Conservation (phyloP, 768 basidiomycete genomes). For the Naganishia onofrii region DNA sequence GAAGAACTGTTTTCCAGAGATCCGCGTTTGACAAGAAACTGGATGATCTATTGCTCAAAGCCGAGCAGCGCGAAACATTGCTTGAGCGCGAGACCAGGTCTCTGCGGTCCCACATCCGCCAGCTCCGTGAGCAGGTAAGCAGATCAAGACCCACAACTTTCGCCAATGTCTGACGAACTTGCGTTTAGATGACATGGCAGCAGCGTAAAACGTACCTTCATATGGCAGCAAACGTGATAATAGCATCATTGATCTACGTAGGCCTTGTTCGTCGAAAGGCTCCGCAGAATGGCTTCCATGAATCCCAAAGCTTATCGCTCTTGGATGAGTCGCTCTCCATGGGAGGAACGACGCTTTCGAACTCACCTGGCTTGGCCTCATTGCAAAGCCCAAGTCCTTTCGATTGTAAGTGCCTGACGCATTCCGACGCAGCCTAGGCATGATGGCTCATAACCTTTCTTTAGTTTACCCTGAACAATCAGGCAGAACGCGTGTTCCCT, state of each 20-base stretch:
- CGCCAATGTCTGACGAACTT: not conserved
- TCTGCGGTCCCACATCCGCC: slow-evolving; percentile 67
- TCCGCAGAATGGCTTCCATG: not conserved
- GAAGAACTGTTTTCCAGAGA: slow-evolving; percentile 31
- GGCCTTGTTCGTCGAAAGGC: not conserved
- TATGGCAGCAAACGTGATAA: slow-evolving; percentile 77
- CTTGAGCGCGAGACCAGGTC: slow-evolving; percentile 70
- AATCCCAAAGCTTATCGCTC: not conserved
- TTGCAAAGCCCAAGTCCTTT: not conserved
- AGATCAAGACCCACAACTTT: not conserved
- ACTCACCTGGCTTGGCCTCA: not conserved
- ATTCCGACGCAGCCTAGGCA: too few species aligned
- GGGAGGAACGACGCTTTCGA: not conserved
- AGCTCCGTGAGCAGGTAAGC: slow-evolving; percentile 75
- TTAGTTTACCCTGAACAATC: not conserved
- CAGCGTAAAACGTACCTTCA: slow-evolving; percentile 83
- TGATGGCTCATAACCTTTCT: not conserved
- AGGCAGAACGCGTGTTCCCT: not conserved
- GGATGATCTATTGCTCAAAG: slow-evolving; percentile 68
- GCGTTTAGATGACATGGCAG: slow-evolving; percentile 70
- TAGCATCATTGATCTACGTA: slow-evolving; percentile 54
- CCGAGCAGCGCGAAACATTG: slow-evolving; percentile 59
- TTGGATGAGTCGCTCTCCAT: not conserved
- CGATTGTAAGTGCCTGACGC: not conserved
- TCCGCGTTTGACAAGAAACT: slow-evolving; percentile 56